phyloP scores from a whole-genome alignment of 2,329 filamentous ascomycete species.

The Botryosphaeria dothidea region DNA sequence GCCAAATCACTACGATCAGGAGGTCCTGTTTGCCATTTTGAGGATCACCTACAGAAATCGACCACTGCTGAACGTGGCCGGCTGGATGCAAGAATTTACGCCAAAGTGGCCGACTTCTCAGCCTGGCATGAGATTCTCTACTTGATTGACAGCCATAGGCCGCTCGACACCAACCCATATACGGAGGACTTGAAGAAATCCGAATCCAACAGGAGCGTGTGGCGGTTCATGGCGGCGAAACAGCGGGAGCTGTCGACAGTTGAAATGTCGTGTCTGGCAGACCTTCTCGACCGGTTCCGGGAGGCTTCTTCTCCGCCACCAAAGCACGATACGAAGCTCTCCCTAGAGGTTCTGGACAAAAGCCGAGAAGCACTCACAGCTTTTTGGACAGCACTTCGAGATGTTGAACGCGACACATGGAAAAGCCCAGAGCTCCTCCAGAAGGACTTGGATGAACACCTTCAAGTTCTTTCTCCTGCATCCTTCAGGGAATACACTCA shows the following conservation, averaged over 20 bases:
- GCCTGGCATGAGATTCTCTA: constrained; percentile 19
- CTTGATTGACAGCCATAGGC: constrained; percentile 21
- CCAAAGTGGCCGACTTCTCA: constrained; percentile 15
- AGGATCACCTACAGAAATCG: constrained; percentile 22
- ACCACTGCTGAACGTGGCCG: constrained; percentile 16
- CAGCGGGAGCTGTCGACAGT: too few relatives aligned
- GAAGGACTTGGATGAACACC: too few relatives aligned
- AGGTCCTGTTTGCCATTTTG: constrained; percentile 23
- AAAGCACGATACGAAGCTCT: constrained; percentile 8
- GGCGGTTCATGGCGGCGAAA: too few relatives aligned
- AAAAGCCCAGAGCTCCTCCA: too few relatives aligned
- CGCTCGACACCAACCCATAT: constrained; percentile 12
- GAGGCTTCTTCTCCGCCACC: background rate
- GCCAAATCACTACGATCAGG: background rate
- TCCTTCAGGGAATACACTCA: too few relatives aligned
- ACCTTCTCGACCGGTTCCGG: too few relatives aligned
- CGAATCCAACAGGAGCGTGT: background rate
- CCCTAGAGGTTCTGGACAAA: background rate
- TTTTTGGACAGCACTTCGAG: background rate
- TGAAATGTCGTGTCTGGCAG: too few relatives aligned
- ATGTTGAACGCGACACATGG: too few relatives aligned
- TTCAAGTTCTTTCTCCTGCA: too few relatives aligned
- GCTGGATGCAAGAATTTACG: constrained; percentile 24
- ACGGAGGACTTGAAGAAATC: background rate
- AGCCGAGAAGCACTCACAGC: background rate